phyloP scores from a whole-genome alignment of 1,284 basidiomycete genomes.

The Naganishia sp. region DNA sequence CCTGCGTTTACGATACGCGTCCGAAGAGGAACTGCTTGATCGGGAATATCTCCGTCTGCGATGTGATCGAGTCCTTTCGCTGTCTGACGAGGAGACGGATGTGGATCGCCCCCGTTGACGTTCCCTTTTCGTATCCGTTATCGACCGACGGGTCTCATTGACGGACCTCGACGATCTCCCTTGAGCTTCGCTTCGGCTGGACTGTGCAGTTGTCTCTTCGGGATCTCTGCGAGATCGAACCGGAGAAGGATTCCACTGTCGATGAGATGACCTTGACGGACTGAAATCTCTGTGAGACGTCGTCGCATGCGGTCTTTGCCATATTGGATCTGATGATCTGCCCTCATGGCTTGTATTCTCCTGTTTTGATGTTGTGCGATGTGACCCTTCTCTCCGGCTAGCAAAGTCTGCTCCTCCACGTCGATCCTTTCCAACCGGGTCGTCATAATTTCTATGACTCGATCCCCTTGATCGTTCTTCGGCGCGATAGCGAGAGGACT shows the following conservation, averaged over 20 bases:
- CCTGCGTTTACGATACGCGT: constrained; percentile 5
- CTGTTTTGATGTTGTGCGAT: background rate
- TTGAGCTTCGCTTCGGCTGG: background rate
- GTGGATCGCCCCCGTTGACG: constrained; percentile 6
- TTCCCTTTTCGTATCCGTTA: background rate
- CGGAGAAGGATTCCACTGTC: constrained; percentile 2
- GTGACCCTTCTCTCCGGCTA: background rate
- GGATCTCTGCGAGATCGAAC: background rate
- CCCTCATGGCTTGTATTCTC: background rate
- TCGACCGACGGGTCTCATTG: background rate
- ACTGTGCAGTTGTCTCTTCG: background rate
- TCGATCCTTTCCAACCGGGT: too few relatives aligned
- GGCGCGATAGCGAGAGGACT: background rate
- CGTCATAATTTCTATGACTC: constrained; percentile 3
- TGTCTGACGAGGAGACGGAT: constrained; percentile 18
- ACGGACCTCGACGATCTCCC: background rate
- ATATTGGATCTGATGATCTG: background rate
- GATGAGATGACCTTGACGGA: constrained; percentile 1
- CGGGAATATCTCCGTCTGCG: constrained; percentile 16
- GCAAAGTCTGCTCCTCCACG: too few relatives aligned
- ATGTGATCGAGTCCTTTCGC: constrained; percentile 3
- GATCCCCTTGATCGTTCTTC: background rate
- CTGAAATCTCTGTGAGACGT: background rate
- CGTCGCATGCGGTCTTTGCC: background rate
- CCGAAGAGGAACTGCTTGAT: constrained; percentile 11